Evolutionary conservation across 2,329 filamentous ascomycete genomes (phyloP).

Genomic region (Trichoderma breve): DNA sequence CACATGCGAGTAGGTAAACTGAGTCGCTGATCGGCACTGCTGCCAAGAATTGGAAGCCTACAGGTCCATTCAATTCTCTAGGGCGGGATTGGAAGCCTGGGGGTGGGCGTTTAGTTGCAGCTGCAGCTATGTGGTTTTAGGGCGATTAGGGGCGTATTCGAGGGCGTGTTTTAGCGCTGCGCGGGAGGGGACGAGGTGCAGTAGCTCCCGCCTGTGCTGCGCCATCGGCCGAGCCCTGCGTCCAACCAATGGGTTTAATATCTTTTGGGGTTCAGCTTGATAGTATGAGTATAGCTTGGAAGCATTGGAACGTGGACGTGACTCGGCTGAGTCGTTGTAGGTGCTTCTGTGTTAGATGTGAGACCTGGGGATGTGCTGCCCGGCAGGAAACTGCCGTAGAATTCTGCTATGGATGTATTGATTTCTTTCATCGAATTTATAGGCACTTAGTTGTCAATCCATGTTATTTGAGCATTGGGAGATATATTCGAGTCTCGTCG

Average conservation of each 20-base stretch:
- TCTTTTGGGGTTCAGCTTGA: neutral
- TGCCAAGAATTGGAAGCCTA: neutral
- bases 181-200: constrained; percentile 1
- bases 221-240: neutral
- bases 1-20: neutral
- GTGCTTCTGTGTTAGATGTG: neutral
- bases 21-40: neutral
- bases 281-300: neutral
- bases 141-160: neutral
- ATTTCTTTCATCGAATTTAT: neutral
- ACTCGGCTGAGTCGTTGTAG: neutral
- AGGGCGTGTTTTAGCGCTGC: neutral
- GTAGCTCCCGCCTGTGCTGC: constrained; percentile 11
- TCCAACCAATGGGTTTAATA: neutral
- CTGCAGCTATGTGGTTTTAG: neutral
- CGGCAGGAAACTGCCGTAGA: neutral
- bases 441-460: neutral
- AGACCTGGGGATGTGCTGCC: neutral
- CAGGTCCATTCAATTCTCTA: neutral
- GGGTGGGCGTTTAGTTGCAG: neutral
- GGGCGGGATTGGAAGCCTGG: neutral
- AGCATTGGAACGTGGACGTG: neutral
- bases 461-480: neutral
- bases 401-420: neutral
- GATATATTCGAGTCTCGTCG: neutral